These are phyloP conservation scores for Maudiozyma humilis DNA, from an alignment of 1,139 yeast genomes.

Conservation along the genomic window DNA sequence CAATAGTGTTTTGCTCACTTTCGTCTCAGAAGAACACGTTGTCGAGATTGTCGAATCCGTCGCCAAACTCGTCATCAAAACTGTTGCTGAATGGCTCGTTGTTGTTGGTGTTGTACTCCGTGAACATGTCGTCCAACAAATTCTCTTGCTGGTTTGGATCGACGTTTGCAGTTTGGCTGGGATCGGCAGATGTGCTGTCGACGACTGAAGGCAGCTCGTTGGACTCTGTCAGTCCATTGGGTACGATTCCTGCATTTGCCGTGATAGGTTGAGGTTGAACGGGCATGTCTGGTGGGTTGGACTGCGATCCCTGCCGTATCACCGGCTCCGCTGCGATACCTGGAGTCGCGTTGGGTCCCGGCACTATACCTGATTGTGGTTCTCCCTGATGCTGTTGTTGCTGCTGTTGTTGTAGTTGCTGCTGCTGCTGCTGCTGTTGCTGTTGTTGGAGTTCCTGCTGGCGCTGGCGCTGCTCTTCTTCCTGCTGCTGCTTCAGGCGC, in stretches of 20 bases:
- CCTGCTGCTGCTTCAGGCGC: background rate
- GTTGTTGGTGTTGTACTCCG: constrained; percentile 18
- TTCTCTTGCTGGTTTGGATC: constrained; percentile 8
- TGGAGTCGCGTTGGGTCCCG: constrained; percentile 6
- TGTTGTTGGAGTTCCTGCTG: constrained; percentile 12
- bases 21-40: constrained; percentile 27
- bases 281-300: background rate
- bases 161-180: background rate
- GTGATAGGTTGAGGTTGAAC: background rate
- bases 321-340: constrained; percentile 4
- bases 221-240: background rate
- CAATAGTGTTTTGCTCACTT: background rate
- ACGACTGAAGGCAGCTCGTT: background rate
- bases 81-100: constrained; percentile 28
- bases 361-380: no score
- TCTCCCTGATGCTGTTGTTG: no score
- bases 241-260: background rate
- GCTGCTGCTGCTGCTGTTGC: constrained; percentile 10
- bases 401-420: constrained; percentile 5
- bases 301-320: background rate
- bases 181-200: background rate
- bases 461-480: constrained; percentile 8
- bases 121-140: constrained; percentile 14
- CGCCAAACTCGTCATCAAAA: constrained; percentile 31
- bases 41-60: constrained; percentile 31